Evolutionary conservation across 2,329 filamentous ascomycete species (phyloP).

Genomic region (Dactylella cylindrospora): DNA sequence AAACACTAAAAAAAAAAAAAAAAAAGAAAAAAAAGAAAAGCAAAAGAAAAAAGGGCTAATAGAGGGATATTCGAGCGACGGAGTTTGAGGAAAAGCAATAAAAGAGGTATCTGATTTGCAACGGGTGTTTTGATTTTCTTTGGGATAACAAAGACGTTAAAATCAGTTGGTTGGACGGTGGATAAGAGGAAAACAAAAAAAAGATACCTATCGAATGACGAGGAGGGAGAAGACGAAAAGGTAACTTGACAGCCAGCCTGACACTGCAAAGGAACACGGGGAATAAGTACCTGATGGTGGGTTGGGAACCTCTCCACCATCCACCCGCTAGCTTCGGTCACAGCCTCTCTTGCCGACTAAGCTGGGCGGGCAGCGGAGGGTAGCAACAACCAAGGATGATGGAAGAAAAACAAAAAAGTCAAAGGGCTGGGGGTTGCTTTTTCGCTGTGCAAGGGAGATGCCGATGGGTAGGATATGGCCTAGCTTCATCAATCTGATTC

Average conservation of each 20-base stretch:
- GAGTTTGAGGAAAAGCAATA: no score
- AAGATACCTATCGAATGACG: background rate
- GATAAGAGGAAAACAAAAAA: no score
- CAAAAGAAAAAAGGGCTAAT: background rate
- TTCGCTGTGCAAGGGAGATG: background rate
- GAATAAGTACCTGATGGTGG: constrained; percentile 45
- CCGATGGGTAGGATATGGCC: no score
- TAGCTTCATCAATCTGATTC: no score
- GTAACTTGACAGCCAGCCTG: constrained; percentile 27
- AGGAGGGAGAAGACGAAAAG: constrained; percentile 37
- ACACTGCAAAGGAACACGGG: constrained; percentile 43
- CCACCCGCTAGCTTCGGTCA: constrained; percentile 42
- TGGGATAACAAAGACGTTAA: constrained; percentile 6
- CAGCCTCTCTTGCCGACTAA: constrained; percentile 45
- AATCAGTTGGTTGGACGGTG: constrained; percentile 43
- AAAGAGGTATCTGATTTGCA: no score
- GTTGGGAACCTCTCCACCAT: constrained; percentile 36
- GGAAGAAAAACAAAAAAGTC: constrained; percentile 10
- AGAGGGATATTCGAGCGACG: no score
- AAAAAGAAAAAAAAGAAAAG: background rate
- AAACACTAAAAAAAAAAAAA: background rate
- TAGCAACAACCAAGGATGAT: constrained; percentile 20
- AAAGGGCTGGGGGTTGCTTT: no score
- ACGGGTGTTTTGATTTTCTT: constrained; percentile 1
- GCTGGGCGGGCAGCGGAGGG: constrained; percentile 37